Evolutionary conservation across 768 basidiomycete species (phyloP).

Genomic region (Lactifluus subvellereus): DNA sequence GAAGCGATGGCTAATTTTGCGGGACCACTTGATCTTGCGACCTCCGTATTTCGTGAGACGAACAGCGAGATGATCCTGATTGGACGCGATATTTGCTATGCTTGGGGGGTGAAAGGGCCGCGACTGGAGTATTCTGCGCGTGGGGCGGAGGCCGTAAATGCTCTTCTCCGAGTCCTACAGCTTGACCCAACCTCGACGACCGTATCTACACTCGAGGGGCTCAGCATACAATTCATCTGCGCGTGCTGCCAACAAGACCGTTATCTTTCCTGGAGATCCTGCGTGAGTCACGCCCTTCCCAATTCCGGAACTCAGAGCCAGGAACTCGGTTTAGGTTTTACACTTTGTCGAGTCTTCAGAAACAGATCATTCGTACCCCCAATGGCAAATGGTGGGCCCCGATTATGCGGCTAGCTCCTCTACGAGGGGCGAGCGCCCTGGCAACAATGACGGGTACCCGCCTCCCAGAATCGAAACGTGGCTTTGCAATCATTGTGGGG

Average conservation of each 20-base stretch:
- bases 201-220: background rate
- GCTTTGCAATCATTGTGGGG: conserved; percentile 19
- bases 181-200: conserved; percentile 3
- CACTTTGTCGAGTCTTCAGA: background rate
- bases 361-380: background rate
- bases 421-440: background rate
- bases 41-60: conserved; percentile 9
- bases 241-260: background rate
- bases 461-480: background rate
- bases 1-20: conserved; percentile 1
- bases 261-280: conserved; percentile 6
- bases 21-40: conserved; percentile 18
- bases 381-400: background rate
- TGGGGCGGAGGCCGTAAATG: conserved; percentile 8
- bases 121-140: background rate
- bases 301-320: background rate
- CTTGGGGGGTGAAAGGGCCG: conserved; percentile 11
- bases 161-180: background rate
- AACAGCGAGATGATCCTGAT: background rate
- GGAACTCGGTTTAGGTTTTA: conserved; percentile 3
- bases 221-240: conserved; percentile 7
- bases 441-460: too few species aligned
- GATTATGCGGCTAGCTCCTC: background rate
- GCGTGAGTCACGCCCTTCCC: conserved; percentile 5
- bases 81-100: conserved; percentile 21